Conservation (phyloP, 306 rosid species). For the Phaseolus lunatus region DNA sequence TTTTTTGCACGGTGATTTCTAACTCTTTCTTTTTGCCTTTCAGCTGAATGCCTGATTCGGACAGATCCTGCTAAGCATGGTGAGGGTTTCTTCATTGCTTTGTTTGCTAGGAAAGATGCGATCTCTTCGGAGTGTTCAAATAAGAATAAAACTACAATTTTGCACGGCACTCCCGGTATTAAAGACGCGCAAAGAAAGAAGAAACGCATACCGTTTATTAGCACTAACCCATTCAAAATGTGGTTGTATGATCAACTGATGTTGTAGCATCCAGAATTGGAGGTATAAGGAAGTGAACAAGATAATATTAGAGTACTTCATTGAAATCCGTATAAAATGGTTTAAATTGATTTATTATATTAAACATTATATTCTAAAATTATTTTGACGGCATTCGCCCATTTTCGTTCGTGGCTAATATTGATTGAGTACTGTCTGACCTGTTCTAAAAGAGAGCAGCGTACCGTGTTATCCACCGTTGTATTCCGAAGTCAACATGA, state of each 20-base stretch:
- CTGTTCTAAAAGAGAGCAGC: not conserved
- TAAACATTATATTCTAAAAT: not conserved
- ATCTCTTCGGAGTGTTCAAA: not conserved
- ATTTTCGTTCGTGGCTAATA: not conserved
- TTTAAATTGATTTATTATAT: not conserved
- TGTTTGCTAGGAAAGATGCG: constrained; percentile 55
- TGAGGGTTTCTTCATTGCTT: constrained; percentile 89
- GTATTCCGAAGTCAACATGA: not conserved
- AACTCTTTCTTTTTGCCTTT: constrained; percentile 17
- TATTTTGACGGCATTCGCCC: not conserved
- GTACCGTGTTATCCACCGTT: not conserved
- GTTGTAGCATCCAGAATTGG: not conserved
- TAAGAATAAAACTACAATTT: not conserved
- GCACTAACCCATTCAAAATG: constrained; percentile 47
- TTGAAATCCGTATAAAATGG: not conserved
- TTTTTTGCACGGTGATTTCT: not conserved
- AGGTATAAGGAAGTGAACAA: not conserved
- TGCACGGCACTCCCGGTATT: not conserved
- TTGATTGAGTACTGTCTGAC: not conserved
- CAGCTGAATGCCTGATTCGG: constrained; percentile 68
- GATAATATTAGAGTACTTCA: not conserved
- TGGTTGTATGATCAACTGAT: constrained; percentile 38
- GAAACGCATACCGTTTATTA: constrained; percentile 22
- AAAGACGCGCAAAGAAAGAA: constrained; percentile 34
- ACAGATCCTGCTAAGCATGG: constrained; percentile 75